Evolutionary conservation across 179 eudicot species (phyloP).

Genomic region (Beta corolliflora): DNA sequence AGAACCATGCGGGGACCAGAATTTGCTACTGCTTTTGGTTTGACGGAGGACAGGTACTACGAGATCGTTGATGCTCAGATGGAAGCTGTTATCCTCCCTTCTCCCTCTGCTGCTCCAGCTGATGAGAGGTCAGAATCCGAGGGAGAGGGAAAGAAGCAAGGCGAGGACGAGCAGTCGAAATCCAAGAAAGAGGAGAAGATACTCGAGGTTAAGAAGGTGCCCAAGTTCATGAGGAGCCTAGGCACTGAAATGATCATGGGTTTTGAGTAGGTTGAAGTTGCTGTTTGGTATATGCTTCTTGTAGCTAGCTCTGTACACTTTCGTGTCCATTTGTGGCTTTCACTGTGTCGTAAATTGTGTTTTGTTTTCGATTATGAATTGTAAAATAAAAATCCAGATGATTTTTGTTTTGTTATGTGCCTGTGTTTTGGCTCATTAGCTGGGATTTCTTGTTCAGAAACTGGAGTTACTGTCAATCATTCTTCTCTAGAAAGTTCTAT

Average conservation of each 20-base stretch:
- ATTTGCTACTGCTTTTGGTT: slow-evolving; percentile 69
- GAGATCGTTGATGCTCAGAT: slow-evolving; percentile 53
- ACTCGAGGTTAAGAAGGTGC: slow-evolving; percentile 9
- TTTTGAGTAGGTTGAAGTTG: slow-evolving; percentile 8
- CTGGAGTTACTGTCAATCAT: too few relatives aligned
- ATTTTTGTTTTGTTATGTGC: too few relatives aligned
- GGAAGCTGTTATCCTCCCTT: slow-evolving; percentile 56
- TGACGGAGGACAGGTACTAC: slow-evolving; percentile 46
- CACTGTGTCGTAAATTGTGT: not conserved
- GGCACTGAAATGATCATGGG: slow-evolving; percentile 27
- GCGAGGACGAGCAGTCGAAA: not conserved
- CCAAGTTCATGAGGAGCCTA: slow-evolving; percentile 23
- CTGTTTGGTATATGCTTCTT: not conserved
- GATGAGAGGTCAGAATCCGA: not conserved
- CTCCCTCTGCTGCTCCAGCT: slow-evolving; percentile 39
- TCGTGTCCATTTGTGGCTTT: not conserved
- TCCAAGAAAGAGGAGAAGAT: not conserved
- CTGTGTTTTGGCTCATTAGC: too few relatives aligned
- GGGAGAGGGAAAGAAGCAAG: not conserved
- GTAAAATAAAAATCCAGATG: too few relatives aligned
- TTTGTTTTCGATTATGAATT: too few relatives aligned
- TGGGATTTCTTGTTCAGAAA: too few relatives aligned
- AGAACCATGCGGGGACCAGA: slow-evolving; percentile 63
- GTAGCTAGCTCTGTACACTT: not conserved
- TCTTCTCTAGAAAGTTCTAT: too few relatives aligned